Conservation (phyloP, 163 green algal genomes). For the Scenedesmus sp. region DNA sequence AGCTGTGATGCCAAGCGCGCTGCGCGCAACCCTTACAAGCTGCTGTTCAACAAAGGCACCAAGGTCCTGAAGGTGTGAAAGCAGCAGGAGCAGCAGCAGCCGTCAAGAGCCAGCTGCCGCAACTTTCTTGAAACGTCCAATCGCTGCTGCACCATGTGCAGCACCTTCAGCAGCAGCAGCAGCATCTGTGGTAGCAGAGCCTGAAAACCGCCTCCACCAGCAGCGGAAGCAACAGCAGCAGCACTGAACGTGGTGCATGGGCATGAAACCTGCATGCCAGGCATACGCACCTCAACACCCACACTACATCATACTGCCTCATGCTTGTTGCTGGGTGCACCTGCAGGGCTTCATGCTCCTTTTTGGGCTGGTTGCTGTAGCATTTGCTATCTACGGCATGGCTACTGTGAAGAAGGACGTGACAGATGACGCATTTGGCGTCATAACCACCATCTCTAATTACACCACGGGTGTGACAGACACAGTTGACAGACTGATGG, state of each 20-base stretch:
- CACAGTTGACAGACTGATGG: slow-evolving; percentile 20
- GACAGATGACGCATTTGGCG: neutral
- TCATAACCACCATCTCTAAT: slow-evolving; percentile 6
- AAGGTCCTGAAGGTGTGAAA: slow-evolving; percentile 29
- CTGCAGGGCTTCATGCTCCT: slow-evolving; percentile 50
- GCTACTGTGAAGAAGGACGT: slow-evolving; percentile 13
- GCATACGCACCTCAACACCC: neutral
- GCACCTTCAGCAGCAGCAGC: neutral
- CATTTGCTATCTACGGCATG: slow-evolving; percentile 53
- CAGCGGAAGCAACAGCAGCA: neutral
- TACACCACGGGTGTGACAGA: slow-evolving; percentile 12
- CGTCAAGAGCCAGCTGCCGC: neutral
- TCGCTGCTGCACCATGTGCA: neutral
- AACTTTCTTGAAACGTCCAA: too few species aligned
- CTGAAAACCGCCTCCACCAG: neutral
- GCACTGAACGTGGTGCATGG: neutral
- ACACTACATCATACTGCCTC: neutral
- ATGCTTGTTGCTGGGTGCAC: neutral
- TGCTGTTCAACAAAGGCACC: slow-evolving; percentile 44
- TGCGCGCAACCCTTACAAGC: slow-evolving; percentile 15
- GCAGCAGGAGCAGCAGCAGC: neutral
- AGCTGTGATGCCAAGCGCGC: slow-evolving; percentile 40
- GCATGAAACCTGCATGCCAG: neutral
- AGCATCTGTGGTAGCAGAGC: neutral
- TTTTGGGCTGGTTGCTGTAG: slow-evolving; percentile 22